phyloP scores from a whole-genome alignment of 2,329 filamentous ascomycete genomes.

The Stachybotrys chlorohalonatus region DNA sequence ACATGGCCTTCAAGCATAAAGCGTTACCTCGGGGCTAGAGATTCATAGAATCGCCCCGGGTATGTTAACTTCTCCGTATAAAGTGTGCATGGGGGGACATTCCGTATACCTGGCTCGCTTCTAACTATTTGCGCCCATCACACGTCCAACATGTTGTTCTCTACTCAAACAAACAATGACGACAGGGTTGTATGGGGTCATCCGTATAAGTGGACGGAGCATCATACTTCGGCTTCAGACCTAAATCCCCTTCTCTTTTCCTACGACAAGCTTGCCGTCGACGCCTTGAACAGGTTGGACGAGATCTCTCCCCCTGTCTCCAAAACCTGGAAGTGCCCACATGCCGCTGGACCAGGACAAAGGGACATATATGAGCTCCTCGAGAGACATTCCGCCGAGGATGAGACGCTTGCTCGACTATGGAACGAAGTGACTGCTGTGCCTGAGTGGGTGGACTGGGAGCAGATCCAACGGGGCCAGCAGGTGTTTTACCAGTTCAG shows the following conservation, averaged over 20 bases:
- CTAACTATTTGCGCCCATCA: not conserved
- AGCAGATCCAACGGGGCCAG: slow-evolving; percentile 64
- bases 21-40: too few relatives aligned
- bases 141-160: not conserved
- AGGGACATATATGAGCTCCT: slow-evolving; percentile 58
- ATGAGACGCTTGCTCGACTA: slow-evolving; percentile 45
- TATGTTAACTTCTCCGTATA: too few relatives aligned
- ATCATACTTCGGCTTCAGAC: slow-evolving; percentile 53
- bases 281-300: slow-evolving; percentile 56
- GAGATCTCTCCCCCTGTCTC: slow-evolving; percentile 35
- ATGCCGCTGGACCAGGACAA: slow-evolving; percentile 15
- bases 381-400: slow-evolving; percentile 43
- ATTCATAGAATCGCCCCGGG: too few relatives aligned
- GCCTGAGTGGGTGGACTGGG: slow-evolving; percentile 71
- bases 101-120: too few relatives aligned
- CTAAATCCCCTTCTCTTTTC: slow-evolving; percentile 51
- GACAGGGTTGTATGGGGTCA: slow-evolving; percentile 22
- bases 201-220: slow-evolving; percentile 57
- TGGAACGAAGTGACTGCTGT: slow-evolving; percentile 60
- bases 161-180: not conserved
- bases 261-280: slow-evolving; percentile 61
- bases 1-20: too few relatives aligned
- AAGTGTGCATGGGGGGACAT: too few relatives aligned
- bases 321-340: slow-evolving; percentile 18
- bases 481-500: slow-evolving; percentile 72